A percentile compares a stretch with the other conserved stretches of the same genome.
Evolutionary conservation across 75 land plant species (phyloP).

Genomic region (Cupressus sempervirens): DNA sequence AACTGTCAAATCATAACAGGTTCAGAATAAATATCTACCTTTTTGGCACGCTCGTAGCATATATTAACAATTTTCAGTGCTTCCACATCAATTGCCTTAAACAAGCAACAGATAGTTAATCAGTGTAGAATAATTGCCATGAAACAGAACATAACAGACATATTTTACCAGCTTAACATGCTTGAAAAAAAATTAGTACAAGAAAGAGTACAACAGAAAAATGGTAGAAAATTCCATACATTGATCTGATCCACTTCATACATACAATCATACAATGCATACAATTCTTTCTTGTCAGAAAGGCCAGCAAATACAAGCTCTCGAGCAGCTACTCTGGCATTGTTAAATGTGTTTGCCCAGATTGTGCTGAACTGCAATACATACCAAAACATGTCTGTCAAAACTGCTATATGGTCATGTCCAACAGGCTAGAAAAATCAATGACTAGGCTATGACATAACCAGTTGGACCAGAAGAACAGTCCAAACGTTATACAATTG

Average conservation of each 20-base stretch:
- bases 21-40: slow-evolving; percentile 39
- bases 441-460: background rate
- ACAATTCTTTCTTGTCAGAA: slow-evolving; percentile 57
- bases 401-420: background rate
- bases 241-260: slow-evolving; percentile 50
- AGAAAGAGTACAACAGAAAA: background rate
- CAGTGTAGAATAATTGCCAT: background rate
- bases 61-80: slow-evolving; percentile 55
- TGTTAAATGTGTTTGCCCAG: slow-evolving; percentile 83
- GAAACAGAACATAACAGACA: background rate
- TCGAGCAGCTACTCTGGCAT: slow-evolving; percentile 84
- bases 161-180: background rate
- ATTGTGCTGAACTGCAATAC: slow-evolving; percentile 79
- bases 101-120: background rate
- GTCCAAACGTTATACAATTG: background rate
- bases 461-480: background rate
- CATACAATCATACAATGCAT: slow-evolving; percentile 73
- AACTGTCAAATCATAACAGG: background rate
- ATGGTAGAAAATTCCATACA: slow-evolving; percentile 33
- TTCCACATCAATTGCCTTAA: slow-evolving; percentile 84
- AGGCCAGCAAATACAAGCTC: slow-evolving; percentile 82
- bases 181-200: background rate
- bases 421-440: background rate
- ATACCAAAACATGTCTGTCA: slow-evolving; percentile 2
- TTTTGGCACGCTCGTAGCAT: slow-evolving; percentile 78